Evolutionary conservation across 2,329 filamentous ascomycete species (phyloP), one percentile per base, ranked within the genome.

Genomic region (Bipolaris bicolor): DNA sequence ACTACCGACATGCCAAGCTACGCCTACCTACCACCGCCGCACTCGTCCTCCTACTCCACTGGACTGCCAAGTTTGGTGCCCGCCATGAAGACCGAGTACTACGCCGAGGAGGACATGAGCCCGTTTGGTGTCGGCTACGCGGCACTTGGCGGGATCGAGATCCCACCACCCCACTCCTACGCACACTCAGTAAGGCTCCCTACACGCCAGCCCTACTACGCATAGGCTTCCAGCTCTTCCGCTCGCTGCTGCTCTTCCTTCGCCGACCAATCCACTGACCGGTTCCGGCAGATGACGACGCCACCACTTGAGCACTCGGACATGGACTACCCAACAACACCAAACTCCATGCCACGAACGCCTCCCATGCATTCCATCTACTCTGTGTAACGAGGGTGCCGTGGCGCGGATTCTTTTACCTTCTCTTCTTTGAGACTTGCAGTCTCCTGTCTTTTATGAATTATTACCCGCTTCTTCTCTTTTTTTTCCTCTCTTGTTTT

Each of bases 301-400:
- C 90, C 90, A 79, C 88, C 90, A 72, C 85, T 92, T 68, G 90
- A 88, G 69, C 88, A 90, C 74, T 89, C 77, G 50, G 79, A 81
- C 56, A 74, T 71, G 47, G 65, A 66, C 49, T 79, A 75, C 77
- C 89, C 88, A 36, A 85, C 84, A 41, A 91, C 89, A 51, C 89
- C 89, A 59, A 79, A 89, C 63, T 90, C 88, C n/a, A 88, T 91
- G 85, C 88, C 88, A 31, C 83, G 83, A 45, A 90, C 88, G 43
- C 89, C 89, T 41, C 83, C 82, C 59, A 66, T 77, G 84, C 72
- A 76, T 48, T 65, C 63, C 20, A 60, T 72, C 45, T 64, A 65
- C 49, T 45, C 60, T 18, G 60, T 70, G 60, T 75, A 63, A 71
- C 45, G 36, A 39, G 29, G 34, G 33, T 37, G 40, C 36, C 24